These are phyloP conservation scores for Penicillium sp. DNA, from an alignment of 2,329 filamentous ascomycete genomes.

Conservation along the genomic window DNA sequence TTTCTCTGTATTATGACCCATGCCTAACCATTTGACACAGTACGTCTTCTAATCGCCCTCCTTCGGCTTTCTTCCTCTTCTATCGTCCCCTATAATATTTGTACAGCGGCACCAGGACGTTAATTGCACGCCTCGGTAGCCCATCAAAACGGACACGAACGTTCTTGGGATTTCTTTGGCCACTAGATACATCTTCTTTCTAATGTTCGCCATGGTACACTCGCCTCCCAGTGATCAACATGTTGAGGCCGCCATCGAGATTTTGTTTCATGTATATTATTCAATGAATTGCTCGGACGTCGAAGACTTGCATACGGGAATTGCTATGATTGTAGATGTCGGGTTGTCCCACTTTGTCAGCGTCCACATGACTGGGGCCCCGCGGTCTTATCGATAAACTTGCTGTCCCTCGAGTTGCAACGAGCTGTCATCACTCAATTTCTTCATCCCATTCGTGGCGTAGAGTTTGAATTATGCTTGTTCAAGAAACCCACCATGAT, in stretches of 20 bases:
- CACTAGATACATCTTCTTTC: constrained; percentile 13
- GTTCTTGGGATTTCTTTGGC: constrained; percentile 1
- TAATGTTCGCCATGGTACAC: constrained; percentile 14
- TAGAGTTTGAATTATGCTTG: constrained; percentile 35
- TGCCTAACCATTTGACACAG: constrained; percentile 15
- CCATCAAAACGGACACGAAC: constrained; percentile 7
- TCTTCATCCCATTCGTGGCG: too few species aligned
- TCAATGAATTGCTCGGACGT: too few species aligned
- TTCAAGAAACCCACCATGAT: constrained; percentile 35
- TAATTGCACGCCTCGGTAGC: constrained; percentile 4
- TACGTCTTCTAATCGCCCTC: constrained; percentile 29
- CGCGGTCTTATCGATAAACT: constrained; percentile 21
- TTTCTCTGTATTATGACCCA: neutral
- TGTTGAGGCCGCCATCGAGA: constrained; percentile 4
- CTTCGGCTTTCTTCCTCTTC: neutral
- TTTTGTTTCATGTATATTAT: constrained; percentile 26
- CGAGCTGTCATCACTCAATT: too few species aligned
- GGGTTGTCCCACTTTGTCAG: constrained; percentile 5
- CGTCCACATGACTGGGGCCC: constrained; percentile 22
- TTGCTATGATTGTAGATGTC: too few species aligned
- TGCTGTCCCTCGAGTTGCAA: neutral
- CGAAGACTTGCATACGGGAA: too few species aligned
- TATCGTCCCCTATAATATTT: constrained; percentile 4
- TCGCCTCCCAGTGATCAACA: neutral
- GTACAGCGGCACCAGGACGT: constrained; percentile 13